Evolutionary conservation across 78 protist species (phyloP), one percentile per base, ranked within the genome.

Genomic region (Cavenderia fasciculata): DNA sequence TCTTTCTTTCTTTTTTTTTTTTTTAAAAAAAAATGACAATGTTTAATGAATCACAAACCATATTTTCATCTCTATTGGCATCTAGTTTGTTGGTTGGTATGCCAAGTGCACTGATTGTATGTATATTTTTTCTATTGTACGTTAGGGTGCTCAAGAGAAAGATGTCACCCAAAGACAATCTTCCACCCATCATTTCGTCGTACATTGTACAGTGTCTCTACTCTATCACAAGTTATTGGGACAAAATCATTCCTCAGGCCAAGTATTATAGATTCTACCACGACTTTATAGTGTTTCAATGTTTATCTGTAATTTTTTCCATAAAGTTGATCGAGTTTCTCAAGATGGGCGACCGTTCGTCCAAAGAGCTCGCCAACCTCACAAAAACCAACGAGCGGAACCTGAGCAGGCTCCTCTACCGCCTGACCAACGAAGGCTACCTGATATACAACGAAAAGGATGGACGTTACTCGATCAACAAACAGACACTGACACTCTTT

Each of bases 61-160:
- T 82, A 68, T 54, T 82, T 54, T 66, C 89, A 65, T 82, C 89
- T n/a, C 25, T 82, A 52, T 56, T 82, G 34, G 89, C 89, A 66
- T 82, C 89, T 2, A 68, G 78, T 25, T 68, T 82, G 27, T 29
- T 82, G 10, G 89, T 82, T 23, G 89, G 89, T 19, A 41, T 82
- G 2, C 89, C 89, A 41, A 66, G 77, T 27, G 21, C 68, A 19
- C 36, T 82, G 6, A 51, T 82, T 31, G 11, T 82, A 41, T 82
- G 38, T 66, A 10, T 70, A 56, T 36, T 82, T 43, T 31, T 66
- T 12, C 68, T 66, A 57, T 25, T 66, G 1, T 82, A 61, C 47
- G 1, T 82, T 52, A 63, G 77, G 4, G 21, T 82, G 7, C 21
- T 82, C 19, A 82, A 57, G 31, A 65, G 44, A 16, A 82, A 68